Percentiles rank a stretch among this genome's conserved stretches.
Evolutionary conservation across 768 basidiomycete genomes (phyloP).

Genomic region (Rhizopogon vinicolor): DNA sequence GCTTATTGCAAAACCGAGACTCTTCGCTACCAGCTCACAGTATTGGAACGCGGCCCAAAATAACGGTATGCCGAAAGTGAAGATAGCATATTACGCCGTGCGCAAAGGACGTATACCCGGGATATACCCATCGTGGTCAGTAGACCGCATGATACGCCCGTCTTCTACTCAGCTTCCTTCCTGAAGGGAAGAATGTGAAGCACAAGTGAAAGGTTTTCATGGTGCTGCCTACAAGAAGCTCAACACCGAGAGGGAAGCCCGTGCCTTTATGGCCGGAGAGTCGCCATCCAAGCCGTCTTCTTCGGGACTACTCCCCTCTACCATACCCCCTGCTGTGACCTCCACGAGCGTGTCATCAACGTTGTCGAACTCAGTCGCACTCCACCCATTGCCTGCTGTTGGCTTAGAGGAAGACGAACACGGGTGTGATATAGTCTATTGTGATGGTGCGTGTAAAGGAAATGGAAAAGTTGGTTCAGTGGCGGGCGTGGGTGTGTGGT

Average conservation of each 20-base stretch:
- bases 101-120: constrained; percentile 58
- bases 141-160: background rate
- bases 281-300: constrained; percentile 10
- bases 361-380: too few relatives aligned
- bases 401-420: constrained; percentile 17
- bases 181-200: constrained; percentile 65
- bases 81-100: constrained; percentile 70
- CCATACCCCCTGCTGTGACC: constrained; percentile 14
- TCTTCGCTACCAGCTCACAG: background rate
- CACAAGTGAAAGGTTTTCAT: constrained; percentile 60
- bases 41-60: background rate
- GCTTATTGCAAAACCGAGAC: background rate
- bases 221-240: constrained; percentile 71
- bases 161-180: background rate
- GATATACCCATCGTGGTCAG: constrained; percentile 68
- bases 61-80: constrained; percentile 33
- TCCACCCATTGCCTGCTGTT: too few relatives aligned
- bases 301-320: constrained; percentile 17
- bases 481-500: constrained; percentile 91
- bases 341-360: too few relatives aligned
- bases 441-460: constrained; percentile 82
- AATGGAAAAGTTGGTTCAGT: constrained; percentile 66
- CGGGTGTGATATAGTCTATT: constrained; percentile 59
- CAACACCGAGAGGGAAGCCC: constrained; percentile 47
- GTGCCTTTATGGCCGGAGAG: constrained; percentile 43